Conservation (phyloP, 495 filamentous ascomycete genomes). For the Darksidea phi region DNA sequence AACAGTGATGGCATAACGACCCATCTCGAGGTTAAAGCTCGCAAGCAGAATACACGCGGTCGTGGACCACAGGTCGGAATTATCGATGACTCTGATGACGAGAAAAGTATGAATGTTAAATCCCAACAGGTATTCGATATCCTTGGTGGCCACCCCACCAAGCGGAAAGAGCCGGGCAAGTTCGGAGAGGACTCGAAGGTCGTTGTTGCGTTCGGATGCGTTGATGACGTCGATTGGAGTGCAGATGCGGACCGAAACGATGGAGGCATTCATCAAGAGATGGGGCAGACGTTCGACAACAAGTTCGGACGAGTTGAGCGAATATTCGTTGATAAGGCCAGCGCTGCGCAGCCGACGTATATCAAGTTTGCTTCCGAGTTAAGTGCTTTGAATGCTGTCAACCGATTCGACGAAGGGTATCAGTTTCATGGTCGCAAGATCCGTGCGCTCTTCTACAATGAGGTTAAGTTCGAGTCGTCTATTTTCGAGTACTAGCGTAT, state of each 20-base stretch:
- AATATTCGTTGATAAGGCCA: constrained; percentile 65
- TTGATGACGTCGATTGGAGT: constrained; percentile 73
- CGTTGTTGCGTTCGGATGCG: constrained; percentile 74
- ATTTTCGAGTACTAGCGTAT: constrained; percentile 50
- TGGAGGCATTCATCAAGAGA: constrained; percentile 77
- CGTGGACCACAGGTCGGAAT: too few relatives aligned
- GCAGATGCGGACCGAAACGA: constrained; percentile 63
- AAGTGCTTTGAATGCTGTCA: constrained; percentile 80
- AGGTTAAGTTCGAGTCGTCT: constrained; percentile 73
- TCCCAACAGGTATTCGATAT: constrained; percentile 9
- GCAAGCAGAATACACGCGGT: too few relatives aligned
- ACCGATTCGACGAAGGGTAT: constrained; percentile 55
- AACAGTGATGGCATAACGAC: constrained; percentile 67
- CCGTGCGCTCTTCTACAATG: constrained; percentile 72
- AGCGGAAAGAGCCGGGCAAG: constrained; percentile 52
- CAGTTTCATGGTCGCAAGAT: constrained; percentile 85
- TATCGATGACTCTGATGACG: constrained; percentile 1
- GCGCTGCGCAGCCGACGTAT: constrained; percentile 65
- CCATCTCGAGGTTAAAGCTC: constrained; percentile 4
- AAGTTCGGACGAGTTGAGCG: constrained; percentile 88
- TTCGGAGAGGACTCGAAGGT: constrained; percentile 79
- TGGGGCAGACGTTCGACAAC: constrained; percentile 85
- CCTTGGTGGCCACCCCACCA: constrained; percentile 33
- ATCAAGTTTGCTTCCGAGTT: constrained; percentile 83
- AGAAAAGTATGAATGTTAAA: not conserved